phyloP scores from a whole-genome alignment of 495 filamentous ascomycete species.

The Cryomyces minteri region DNA sequence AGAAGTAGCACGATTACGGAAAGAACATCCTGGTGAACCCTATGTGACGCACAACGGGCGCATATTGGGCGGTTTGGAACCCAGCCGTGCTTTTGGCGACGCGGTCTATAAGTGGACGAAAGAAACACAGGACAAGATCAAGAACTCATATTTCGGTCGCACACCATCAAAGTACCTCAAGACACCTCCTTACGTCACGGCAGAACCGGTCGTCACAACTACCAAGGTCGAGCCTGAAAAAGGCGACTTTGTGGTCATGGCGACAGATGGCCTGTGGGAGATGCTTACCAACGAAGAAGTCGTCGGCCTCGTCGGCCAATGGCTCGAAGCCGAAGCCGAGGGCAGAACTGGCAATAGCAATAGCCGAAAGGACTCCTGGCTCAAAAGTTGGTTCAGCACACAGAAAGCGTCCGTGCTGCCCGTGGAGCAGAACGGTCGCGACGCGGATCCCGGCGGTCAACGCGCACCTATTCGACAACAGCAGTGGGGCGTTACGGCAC shows the following conservation, averaged over 20 bases:
- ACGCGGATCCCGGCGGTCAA: slow-evolving; percentile 19
- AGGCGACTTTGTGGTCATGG: slow-evolving; percentile 92
- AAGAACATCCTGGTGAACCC: slow-evolving; percentile 74
- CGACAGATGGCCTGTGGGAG: slow-evolving; percentile 96
- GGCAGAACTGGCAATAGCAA: slow-evolving; percentile 19
- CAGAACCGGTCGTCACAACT: slow-evolving; percentile 89
- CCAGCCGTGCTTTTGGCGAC: slow-evolving; percentile 87
- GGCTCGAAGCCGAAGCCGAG: slow-evolving; percentile 49
- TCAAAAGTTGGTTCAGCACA: slow-evolving; percentile 33
- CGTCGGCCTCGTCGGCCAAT: slow-evolving; percentile 86
- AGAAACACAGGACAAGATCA: slow-evolving; percentile 65
- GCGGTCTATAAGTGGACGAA: slow-evolving; percentile 89
- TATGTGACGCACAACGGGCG: slow-evolving; percentile 73
- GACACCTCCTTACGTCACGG: slow-evolving; percentile 94
- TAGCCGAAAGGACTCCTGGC: slow-evolving; percentile 23
- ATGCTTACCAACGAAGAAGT: slow-evolving; percentile 99
- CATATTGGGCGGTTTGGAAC: slow-evolving; percentile 81
- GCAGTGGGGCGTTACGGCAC: slow-evolving; percentile 52
- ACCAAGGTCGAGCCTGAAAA: slow-evolving; percentile 78
- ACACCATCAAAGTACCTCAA: slow-evolving; percentile 51
- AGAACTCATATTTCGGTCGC: slow-evolving; percentile 68
- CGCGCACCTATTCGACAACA: slow-evolving; percentile 64
- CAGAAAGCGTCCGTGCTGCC: slow-evolving; percentile 29
- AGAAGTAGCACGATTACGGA: slow-evolving; percentile 63
- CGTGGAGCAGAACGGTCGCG: slow-evolving; percentile 31